Base-by-base conservation (phyloP, 768 basidiomycete species). In the Auriscalpium microsporum region DNA sequence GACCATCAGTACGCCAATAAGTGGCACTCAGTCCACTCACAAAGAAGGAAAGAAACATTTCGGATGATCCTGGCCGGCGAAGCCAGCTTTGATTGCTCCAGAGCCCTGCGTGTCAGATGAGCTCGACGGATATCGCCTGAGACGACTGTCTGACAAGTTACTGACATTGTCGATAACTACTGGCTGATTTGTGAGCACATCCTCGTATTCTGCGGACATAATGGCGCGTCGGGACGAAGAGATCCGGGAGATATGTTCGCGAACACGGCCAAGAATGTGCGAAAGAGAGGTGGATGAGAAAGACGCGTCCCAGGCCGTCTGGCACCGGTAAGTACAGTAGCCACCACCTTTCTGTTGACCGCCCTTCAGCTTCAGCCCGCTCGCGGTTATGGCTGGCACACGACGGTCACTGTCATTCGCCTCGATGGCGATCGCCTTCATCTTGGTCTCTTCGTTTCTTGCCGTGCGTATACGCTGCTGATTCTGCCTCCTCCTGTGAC, bases 1-100 rank as follows among this genome's bases (percentile, higher is more conserved):
- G 44, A 46, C 19, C 7, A 23, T 35, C 50, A 49, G 21, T 37
- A 28, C 17, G 55, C 45, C 58, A 36, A 56, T 44, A 52, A 28
- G 52, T 44, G 36, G 54, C 62, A 73, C 70, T 69, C 65, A 70
- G 60, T 62, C 66, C 66, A 83, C 93, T 75, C 73, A 96, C 94
- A 93, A 97, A 61, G 94, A 96, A 59, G 96, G 94, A 67, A 98
- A 98, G 79, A 94, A 98, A 69, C 94, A 97, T 81, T 96, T 96
- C 45, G 96, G 96, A 68, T 96, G 94, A 72, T 97, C 95, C 72
- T 97, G 90, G 47, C 96, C 96, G 53, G 96, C 96, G 68, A 99
- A 99, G 42, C 96, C 96, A 57, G 96, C 96, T 72, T 98, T 99
- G 69, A 99, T 95, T 21, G 92, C 93, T 33, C 96, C 96, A 55